Conservation (phyloP, 2,329 filamentous ascomycete genomes). For the Blastomyces emzantsi region DNA sequence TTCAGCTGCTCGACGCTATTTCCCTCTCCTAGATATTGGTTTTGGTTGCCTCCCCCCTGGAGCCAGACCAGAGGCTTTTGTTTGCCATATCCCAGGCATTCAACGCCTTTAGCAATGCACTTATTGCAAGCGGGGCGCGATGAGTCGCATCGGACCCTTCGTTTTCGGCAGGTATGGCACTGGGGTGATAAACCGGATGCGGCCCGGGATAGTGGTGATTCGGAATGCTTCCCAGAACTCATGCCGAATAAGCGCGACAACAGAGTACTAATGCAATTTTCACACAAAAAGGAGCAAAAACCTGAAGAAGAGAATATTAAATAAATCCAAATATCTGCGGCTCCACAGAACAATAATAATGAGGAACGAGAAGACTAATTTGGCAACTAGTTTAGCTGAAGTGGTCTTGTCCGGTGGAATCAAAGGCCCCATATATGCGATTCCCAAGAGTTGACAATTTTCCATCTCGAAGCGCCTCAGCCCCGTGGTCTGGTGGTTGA, state of each 20-base stretch:
- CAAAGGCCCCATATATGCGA: constrained; percentile 3
- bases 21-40: constrained; percentile 8
- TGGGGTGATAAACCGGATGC: constrained; percentile 17
- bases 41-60: constrained; percentile 25
- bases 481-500: not conserved
- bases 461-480: constrained; percentile 1
- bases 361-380: not conserved
- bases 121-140: constrained; percentile 15
- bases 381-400: not conserved
- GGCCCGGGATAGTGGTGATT: constrained; percentile 40
- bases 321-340: not conserved
- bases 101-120: constrained; percentile 14
- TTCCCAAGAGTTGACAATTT: not conserved
- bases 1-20: constrained; percentile 4
- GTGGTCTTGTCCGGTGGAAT: no score
- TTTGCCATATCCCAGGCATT: constrained; percentile 23
- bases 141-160: constrained; percentile 17
- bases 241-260: constrained; percentile 1
- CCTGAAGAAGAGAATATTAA: not conserved
- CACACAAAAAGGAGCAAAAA: not conserved
- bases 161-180: constrained; percentile 18
- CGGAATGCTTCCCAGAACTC: not conserved
- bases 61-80: constrained; percentile 42
- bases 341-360: not conserved
- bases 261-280: not conserved